phyloP scores from a whole-genome alignment of 176 grass and related monocot genomes.

The Oryza glaberrima region DNA sequence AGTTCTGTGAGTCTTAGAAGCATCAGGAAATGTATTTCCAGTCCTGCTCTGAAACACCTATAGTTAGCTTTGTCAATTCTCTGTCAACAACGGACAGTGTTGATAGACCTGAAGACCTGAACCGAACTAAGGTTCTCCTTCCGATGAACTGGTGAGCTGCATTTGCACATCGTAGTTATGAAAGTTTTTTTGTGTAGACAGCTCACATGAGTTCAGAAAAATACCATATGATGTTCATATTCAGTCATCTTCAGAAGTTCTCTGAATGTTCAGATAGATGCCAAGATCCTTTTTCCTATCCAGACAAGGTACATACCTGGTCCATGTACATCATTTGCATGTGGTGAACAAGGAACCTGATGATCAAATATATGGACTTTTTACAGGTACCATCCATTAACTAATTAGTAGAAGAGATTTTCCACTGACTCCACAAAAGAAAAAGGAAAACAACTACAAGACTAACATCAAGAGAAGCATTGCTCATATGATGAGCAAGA shows the following conservation, averaged over 20 bases:
- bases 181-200: neutral
- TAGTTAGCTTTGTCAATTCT: neutral
- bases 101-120: neutral
- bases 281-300: neutral
- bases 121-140: neutral
- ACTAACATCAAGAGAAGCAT: neutral
- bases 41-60: slow-evolving; percentile 19
- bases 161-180: neutral
- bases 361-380: slow-evolving; percentile 23
- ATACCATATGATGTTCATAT: neutral
- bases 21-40: neutral
- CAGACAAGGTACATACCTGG: slow-evolving; percentile 27
- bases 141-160: neutral
- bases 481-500: slow-evolving; percentile 34
- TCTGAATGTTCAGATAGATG: slow-evolving; percentile 18
- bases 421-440: slow-evolving; percentile 8
- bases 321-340: slow-evolving; percentile 8
- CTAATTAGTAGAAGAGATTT: slow-evolving; percentile 25
- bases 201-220: slow-evolving; percentile 11
- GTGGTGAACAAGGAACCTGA: slow-evolving; percentile 17
- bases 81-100: neutral
- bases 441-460: slow-evolving; percentile 1
- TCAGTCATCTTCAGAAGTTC: slow-evolving; percentile 7
- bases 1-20: neutral
- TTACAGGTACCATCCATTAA: slow-evolving; percentile 14